Conservation (phyloP, 441 rosid species). For the Oxalis stricta region DNA sequence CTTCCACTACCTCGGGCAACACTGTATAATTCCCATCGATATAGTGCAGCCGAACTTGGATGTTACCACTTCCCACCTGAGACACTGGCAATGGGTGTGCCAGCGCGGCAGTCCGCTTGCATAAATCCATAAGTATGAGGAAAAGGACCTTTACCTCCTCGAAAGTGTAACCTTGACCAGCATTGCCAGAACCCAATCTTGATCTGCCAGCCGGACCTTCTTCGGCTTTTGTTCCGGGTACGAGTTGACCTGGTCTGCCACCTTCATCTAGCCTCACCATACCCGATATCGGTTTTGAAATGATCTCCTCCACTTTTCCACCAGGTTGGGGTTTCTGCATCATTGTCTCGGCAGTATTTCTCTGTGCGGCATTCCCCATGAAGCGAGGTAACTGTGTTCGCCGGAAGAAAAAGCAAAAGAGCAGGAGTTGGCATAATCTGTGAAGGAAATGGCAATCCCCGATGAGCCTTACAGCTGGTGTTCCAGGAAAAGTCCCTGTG, state of each 20-base stretch:
- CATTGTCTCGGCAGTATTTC: conserved; percentile 55
- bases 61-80: conserved; percentile 79
- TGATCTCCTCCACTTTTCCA: conserved; percentile 68
- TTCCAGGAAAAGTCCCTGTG: conserved; percentile 99
- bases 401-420: conserved; percentile 89
- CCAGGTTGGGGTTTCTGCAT: conserved; percentile 68
- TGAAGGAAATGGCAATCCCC: conserved; percentile 99
- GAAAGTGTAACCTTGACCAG: conserved; percentile 97
- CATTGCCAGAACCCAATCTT: conserved; percentile 92
- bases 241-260: conserved; percentile 47
- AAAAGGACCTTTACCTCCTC: conserved; percentile 99
- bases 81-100: conserved; percentile 85
- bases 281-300: conserved; percentile 46
- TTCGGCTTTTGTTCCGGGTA: conserved; percentile 67
- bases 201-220: conserved; percentile 66
- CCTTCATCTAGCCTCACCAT: conserved; percentile 58
- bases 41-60: conserved; percentile 95
- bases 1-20: conserved; percentile 98
- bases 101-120: conserved; percentile 71
- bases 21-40: conserved; percentile 96
- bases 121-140: conserved; percentile 94
- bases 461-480: conserved; percentile 98
- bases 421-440: conserved; percentile 88
- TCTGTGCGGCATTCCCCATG: conserved; percentile 36
- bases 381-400: conserved; percentile 52